These are phyloP conservation scores for Globisporangium yorkense DNA, from an alignment of 352 stramenopile genomes.

Conservation along the genomic window DNA sequence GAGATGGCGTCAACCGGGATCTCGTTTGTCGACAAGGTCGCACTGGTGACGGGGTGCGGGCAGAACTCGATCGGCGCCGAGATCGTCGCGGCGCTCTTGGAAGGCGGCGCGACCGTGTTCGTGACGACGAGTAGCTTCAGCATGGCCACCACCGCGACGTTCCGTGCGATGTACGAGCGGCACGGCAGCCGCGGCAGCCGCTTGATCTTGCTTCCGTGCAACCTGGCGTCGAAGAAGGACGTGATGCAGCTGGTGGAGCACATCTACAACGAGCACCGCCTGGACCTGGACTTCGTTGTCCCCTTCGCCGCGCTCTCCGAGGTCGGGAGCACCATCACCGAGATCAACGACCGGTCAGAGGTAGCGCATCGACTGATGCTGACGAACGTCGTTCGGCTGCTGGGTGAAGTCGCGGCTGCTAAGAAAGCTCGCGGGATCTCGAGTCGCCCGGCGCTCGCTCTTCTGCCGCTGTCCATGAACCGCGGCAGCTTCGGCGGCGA, in stretches of 20 bases:
- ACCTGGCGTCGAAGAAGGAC: slow-evolving; percentile 79
- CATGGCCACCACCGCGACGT: slow-evolving; percentile 39
- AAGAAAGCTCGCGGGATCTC: slow-evolving; percentile 69
- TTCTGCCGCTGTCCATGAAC: slow-evolving; percentile 84
- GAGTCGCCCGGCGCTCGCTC: slow-evolving; percentile 68
- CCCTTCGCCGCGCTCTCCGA: slow-evolving; percentile 85
- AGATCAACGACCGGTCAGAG: slow-evolving; percentile 77
- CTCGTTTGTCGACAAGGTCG: slow-evolving; percentile 82
- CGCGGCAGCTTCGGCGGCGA: slow-evolving; percentile 84
- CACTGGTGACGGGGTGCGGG: slow-evolving; percentile 80
- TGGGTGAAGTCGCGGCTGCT: slow-evolving; percentile 68
- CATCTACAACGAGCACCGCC: slow-evolving; percentile 77
- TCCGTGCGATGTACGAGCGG: slow-evolving; percentile 82
- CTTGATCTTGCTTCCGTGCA: slow-evolving; percentile 80
- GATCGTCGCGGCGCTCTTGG: slow-evolving; percentile 78
- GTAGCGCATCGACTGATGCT: slow-evolving; percentile 86
- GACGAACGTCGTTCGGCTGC: slow-evolving; percentile 79
- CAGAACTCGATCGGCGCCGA: slow-evolving; percentile 83
- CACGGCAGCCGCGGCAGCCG: slow-evolving; percentile 75
- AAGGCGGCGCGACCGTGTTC: slow-evolving; percentile 82
- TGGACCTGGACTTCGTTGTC: slow-evolving; percentile 85
- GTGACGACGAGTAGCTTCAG: slow-evolving; percentile 82
- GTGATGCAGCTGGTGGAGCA: slow-evolving; percentile 62
- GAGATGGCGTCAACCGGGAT: slow-evolving; percentile 81
- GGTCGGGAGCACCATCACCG: slow-evolving; percentile 64